Conservation (phyloP, 345 rosid species). For the Nephelium lappaceum region DNA sequence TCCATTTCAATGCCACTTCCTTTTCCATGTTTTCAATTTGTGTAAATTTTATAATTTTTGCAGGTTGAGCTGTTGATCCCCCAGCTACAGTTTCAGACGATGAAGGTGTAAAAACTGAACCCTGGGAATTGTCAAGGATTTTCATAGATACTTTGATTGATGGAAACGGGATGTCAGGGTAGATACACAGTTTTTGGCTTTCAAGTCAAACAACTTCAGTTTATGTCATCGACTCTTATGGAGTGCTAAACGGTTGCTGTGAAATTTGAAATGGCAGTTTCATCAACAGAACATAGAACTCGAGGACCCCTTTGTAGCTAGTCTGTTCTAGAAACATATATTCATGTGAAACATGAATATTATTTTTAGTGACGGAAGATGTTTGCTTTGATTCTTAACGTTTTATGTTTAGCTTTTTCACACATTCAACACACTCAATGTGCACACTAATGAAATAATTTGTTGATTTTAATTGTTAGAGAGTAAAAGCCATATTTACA, state of each 20-base stretch:
- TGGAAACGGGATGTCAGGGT: slow-evolving; percentile 87
- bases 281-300: not conserved
- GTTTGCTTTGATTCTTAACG: not conserved
- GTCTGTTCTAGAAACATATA: not conserved
- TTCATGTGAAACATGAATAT: not conserved
- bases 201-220: slow-evolving; percentile 2
- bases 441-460: not conserved
- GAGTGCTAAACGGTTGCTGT: not conserved
- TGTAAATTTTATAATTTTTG: not conserved
- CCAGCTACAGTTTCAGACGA: slow-evolving; percentile 88
- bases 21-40: not conserved
- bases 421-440: not conserved
- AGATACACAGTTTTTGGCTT: slow-evolving; percentile 15
- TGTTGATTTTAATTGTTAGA: slow-evolving; percentile 43
- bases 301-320: not conserved
- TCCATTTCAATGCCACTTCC: not conserved
- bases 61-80: slow-evolving; percentile 97
- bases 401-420: not conserved
- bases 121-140: slow-evolving; percentile 77
- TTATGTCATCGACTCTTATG: not conserved
- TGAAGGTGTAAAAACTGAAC: slow-evolving; percentile 97
- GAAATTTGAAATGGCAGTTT: too few relatives aligned
- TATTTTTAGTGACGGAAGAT: not conserved
- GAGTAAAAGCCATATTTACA: slow-evolving; percentile 88
- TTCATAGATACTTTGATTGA: slow-evolving; percentile 73